Base-by-base conservation (phyloP, 2,329 filamentous ascomycete species). In the Lachnellula suecica region DNA sequence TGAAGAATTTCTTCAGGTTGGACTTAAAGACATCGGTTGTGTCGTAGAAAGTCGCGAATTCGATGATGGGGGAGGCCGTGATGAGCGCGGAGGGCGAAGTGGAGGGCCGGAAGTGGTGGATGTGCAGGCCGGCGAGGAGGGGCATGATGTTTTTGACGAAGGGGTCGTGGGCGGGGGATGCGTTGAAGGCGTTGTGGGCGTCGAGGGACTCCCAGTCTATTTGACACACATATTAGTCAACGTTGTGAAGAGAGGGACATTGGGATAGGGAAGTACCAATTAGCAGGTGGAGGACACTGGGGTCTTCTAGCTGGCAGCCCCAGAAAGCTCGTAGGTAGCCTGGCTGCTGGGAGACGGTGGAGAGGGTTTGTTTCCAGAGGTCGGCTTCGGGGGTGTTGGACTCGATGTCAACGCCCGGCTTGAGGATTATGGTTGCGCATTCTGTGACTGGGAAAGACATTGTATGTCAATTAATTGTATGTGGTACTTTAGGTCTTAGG, bases 151-250 rank as follows among this genome's bases (percentile, higher is more conserved):
- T 24, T 7, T 38, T 5, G 4, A 70, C 44, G 57, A 78, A 75
- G 2, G 71, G 63, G 0, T 31, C 44, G 63, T 78, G 79, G 20
- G 42, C 49, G 8, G 67, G 61, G 1, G 61, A 64, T 2, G 56
- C 41, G 43, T 68, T 68, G 66, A 79, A 79, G 23, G 59, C 51
- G 38, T 70, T 53, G 67, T 79, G 74, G 6, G 61, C 27, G 19
- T 66, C 57, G 31, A 73, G 44, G 27, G 57, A 64, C 19, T 71
- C 68, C 77, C 76, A 79, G 31, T 72, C 75, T 78, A 49, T 44
- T 42, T 19, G 11, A 6, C 13, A 2, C 20, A 10, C 4, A 5
- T 22, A 17, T n/a, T 6, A 13, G 31, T 40, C 22, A 29, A 1
- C 37, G 7, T 5, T 23, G 34, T n/a, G 24, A 44, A 22, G 11